phyloP scores from a whole-genome alignment of 192 early-diverging fungal species.

The Dispira parvispora region DNA sequence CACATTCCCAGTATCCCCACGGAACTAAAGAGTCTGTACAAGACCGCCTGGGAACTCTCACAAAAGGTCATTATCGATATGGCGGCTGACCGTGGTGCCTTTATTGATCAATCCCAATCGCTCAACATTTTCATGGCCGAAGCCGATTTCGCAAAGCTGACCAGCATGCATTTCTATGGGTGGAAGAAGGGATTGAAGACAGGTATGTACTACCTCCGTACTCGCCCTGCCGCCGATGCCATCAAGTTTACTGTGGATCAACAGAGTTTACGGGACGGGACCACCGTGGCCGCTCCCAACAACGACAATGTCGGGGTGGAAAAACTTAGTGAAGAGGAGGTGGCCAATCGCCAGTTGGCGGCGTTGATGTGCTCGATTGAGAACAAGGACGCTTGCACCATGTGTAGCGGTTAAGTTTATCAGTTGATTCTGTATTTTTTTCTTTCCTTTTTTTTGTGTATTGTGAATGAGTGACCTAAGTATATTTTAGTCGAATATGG shows the following conservation, averaged over 20 bases:
- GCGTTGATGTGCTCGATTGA: slow-evolving; percentile 78
- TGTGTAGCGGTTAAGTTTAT: slow-evolving; percentile 54
- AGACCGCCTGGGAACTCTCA: slow-evolving; percentile 93
- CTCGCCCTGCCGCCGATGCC: slow-evolving; percentile 87
- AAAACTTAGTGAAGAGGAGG: slow-evolving; percentile 29
- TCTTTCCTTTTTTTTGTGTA: background rate
- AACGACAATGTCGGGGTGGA: slow-evolving; percentile 15
- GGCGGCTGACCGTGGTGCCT: slow-evolving; percentile 94
- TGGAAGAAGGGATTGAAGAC: slow-evolving; percentile 98
- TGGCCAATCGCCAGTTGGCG: slow-evolving; percentile 30
- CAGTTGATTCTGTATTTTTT: background rate
- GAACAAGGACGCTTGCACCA: slow-evolving; percentile 84
- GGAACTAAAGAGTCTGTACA: slow-evolving; percentile 87
- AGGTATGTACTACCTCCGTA: slow-evolving; percentile 97
- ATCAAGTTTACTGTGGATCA: slow-evolving; percentile 97
- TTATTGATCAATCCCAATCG: slow-evolving; percentile 92
- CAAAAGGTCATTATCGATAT: slow-evolving; percentile 86
- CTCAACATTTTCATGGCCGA: slow-evolving; percentile 94
- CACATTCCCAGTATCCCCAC: slow-evolving; percentile 58
- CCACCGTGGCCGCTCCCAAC: slow-evolving; percentile 17
- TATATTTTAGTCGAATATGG: too few relatives aligned
- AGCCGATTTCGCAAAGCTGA: slow-evolving; percentile 84
- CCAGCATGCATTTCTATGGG: slow-evolving; percentile 96
- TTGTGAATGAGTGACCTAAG: too few relatives aligned
- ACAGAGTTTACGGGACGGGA: slow-evolving; percentile 42